Conservation (phyloP, 495 filamentous ascomycete genomes). For the Penicillium egyptiacum region DNA sequence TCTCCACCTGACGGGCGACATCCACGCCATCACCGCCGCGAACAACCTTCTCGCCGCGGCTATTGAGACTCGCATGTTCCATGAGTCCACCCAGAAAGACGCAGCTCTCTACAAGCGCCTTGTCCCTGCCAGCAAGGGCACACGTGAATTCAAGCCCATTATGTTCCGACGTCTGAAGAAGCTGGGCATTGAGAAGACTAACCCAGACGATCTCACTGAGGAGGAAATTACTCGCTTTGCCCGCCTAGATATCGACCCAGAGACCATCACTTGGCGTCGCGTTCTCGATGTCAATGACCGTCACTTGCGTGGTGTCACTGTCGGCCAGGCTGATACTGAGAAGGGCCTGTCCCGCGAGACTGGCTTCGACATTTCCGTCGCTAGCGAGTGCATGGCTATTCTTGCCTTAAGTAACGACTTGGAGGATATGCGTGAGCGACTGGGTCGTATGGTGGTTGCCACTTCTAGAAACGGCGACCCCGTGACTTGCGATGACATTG, state of each 20-base stretch:
- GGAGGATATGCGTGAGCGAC: conserved; percentile 86
- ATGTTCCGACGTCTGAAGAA: conserved; percentile 93
- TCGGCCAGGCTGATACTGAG: conserved; percentile 86
- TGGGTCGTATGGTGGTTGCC: conserved; percentile 96
- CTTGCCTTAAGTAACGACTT: conserved; percentile 88
- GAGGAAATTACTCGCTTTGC: conserved; percentile 89
- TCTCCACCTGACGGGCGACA: conserved; percentile 94
- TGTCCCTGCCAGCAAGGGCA: conserved; percentile 87
- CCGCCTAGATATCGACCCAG: conserved; percentile 91
- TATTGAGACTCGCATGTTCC: conserved; percentile 97
- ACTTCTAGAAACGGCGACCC: conserved; percentile 82
- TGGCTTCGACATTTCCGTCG: conserved; percentile 95
- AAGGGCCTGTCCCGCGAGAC: conserved; percentile 82
- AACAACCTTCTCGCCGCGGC: conserved; percentile 98
- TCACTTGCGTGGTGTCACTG: conserved; percentile 81
- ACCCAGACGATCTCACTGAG: conserved; percentile 83
- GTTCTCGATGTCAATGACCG: conserved; percentile 97
- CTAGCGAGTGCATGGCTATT: conserved; percentile 98
- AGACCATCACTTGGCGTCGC: conserved; percentile 94
- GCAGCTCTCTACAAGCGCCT: conserved; percentile 83
- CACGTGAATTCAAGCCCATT: conserved; percentile 78
- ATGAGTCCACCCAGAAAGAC: conserved; percentile 93
- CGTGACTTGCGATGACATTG: conserved; percentile 93
- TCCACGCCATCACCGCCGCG: conserved; percentile 94
- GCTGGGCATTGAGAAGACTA: conserved; percentile 90